Conservation (phyloP, 352 stramenopile genomes). For the Phytophthora macrochlamydospora region DNA sequence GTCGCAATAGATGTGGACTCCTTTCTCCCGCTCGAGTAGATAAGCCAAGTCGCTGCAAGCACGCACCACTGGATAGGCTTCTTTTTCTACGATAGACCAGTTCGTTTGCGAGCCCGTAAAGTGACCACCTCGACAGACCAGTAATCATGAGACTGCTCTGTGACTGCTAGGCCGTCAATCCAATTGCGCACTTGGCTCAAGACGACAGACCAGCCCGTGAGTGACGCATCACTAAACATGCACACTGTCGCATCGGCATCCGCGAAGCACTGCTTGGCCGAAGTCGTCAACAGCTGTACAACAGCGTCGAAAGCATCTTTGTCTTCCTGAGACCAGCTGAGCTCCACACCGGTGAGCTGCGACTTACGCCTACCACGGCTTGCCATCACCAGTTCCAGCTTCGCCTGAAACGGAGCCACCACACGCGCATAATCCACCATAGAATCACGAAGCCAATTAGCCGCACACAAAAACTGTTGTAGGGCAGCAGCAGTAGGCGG, state of each 20-base stretch:
- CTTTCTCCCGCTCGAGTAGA: not conserved
- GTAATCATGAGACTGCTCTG: not conserved
- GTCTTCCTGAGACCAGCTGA: not conserved
- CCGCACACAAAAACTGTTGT: constrained; percentile 16
- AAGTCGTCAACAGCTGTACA: not conserved
- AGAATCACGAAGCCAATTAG: constrained; percentile 9
- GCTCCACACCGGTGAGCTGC: constrained; percentile 2
- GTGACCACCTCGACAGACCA: constrained; percentile 5
- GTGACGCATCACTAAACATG: not conserved
- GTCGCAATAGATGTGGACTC: constrained; percentile 1
- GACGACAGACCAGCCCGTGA: not conserved
- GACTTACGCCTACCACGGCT: not conserved
- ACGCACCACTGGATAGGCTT: constrained; percentile 4
- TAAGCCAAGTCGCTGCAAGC: not conserved
- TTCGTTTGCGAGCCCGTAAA: constrained; percentile 9
- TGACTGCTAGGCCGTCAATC: not conserved
- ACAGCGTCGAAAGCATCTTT: not conserved
- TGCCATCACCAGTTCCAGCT: constrained; percentile 11
- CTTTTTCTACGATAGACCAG: constrained; percentile 14
- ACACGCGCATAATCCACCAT: constrained; percentile 9
- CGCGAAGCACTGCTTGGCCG: constrained; percentile 1
- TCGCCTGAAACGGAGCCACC: constrained; percentile 1
- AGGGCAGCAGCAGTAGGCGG: constrained; percentile 9
- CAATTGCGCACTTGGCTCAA: not conserved
- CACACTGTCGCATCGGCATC: not conserved